A percentile compares a stretch with the other conserved stretches of the same genome.
Conservation (phyloP, 2,329 filamentous ascomycete species). For the Stagonosporopsis tanaceti region DNA sequence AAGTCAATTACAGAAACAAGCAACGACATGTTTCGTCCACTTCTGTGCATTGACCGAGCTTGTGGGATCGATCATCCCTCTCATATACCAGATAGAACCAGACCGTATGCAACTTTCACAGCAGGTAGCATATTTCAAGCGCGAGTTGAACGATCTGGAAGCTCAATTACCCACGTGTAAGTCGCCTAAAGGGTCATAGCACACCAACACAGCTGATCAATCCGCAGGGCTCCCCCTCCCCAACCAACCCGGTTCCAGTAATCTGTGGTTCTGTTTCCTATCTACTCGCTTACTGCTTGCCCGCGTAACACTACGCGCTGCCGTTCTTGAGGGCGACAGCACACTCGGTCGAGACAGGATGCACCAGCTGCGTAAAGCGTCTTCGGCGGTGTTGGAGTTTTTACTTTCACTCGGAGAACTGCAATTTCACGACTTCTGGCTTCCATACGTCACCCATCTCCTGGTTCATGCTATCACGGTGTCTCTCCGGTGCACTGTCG, state of each 20-base stretch:
- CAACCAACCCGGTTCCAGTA: constrained; percentile 43
- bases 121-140: constrained; percentile 44
- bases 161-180: constrained; percentile 42
- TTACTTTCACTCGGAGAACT: constrained; percentile 56
- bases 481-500: constrained; percentile 60
- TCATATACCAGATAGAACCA: constrained; percentile 49
- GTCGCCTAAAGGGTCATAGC: neutral
- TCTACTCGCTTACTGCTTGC: constrained; percentile 51
- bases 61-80: constrained; percentile 50
- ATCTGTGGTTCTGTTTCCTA: constrained; percentile 53
- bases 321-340: constrained; percentile 37
- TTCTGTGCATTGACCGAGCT: constrained; percentile 59
- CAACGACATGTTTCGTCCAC: constrained; percentile 61
- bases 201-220: neutral
- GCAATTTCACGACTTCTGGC: constrained; percentile 63
- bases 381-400: constrained; percentile 60
- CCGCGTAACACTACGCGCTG: constrained; percentile 45
- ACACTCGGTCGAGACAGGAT: constrained; percentile 42
- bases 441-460: constrained; percentile 59
- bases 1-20: constrained; percentile 52
- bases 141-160: constrained; percentile 46
- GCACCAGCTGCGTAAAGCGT: constrained; percentile 58
- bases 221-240: constrained; percentile 35
- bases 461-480: constrained; percentile 63
- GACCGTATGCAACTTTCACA: constrained; percentile 38